A percentile compares a stretch with the other conserved stretches of the same genome.
phyloP scores from a whole-genome alignment of 164 flowering plant species.

The Santalum album region DNA sequence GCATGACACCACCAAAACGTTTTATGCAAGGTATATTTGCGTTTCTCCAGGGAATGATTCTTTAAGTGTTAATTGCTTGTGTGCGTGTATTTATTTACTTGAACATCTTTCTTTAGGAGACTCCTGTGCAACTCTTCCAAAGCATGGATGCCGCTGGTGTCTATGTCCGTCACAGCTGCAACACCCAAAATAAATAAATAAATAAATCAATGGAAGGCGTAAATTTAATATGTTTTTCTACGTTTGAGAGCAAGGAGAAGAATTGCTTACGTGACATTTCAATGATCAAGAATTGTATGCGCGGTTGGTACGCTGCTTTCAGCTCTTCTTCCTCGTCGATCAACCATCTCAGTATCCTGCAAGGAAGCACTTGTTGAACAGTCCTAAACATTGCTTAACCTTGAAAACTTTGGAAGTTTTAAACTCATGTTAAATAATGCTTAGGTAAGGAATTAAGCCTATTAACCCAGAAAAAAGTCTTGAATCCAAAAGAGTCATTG shows the following conservation, averaged over 20 bases:
- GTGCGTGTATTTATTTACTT: constrained; percentile 26
- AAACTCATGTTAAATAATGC: too few species aligned
- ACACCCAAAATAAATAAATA: constrained; percentile 1
- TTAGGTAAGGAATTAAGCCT: too few species aligned
- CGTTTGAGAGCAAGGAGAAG: not conserved
- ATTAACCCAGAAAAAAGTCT: too few species aligned
- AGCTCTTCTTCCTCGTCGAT: constrained; percentile 53
- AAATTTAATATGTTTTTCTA: not conserved
- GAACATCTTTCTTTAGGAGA: constrained; percentile 57
- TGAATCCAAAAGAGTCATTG: too few species aligned
- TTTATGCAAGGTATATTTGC: constrained; percentile 15
- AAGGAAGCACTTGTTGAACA: constrained; percentile 1
- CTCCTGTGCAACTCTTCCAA: constrained; percentile 55
- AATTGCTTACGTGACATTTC: constrained; percentile 74
- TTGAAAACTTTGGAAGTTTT: too few species aligned
- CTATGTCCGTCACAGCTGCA: constrained; percentile 85
- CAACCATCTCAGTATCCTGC: constrained; percentile 76
- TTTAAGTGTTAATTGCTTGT: not conserved
- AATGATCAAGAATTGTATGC: constrained; percentile 51
- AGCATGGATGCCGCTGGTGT: constrained; percentile 86
- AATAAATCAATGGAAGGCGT: too few species aligned
- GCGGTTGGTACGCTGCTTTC: constrained; percentile 21
- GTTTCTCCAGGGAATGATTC: too few species aligned
- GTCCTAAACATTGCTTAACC: not conserved
- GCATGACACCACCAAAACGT: constrained; percentile 7